Evolutionary conservation across 2,329 filamentous ascomycete species (phyloP).

Genomic region (Cylindrodendrum hubeiense): DNA sequence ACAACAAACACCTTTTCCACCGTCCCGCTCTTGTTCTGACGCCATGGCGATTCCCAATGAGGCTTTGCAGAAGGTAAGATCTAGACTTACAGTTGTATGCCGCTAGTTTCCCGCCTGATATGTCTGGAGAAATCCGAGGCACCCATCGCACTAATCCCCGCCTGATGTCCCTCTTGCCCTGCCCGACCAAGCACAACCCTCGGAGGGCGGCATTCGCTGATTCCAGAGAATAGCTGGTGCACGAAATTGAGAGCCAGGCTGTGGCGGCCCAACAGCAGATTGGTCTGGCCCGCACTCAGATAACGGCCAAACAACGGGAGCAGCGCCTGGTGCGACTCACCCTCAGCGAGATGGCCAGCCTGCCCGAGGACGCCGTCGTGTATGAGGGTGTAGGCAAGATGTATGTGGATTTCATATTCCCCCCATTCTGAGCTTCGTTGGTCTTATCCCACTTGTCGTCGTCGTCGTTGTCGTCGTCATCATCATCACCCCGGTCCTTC

Average conservation of each 20-base stretch:
- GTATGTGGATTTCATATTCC: slow-evolving; percentile 63
- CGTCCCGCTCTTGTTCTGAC: slow-evolving; percentile 18
- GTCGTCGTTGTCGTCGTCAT: no score
- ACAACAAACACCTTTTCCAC: neutral
- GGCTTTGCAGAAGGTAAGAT: slow-evolving; percentile 87
- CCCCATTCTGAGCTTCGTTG: neutral
- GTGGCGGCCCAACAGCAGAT: slow-evolving; percentile 93
- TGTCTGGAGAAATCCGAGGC: neutral
- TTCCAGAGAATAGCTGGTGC: slow-evolving; percentile 74
- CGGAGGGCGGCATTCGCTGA: neutral
- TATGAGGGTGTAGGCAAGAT: slow-evolving; percentile 99
- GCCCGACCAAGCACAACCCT: neutral
- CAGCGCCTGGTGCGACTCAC: slow-evolving; percentile 91
- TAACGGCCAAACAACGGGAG: slow-evolving; percentile 87
- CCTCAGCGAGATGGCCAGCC: slow-evolving; percentile 80
- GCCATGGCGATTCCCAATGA: slow-evolving; percentile 95
- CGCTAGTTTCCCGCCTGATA: no score
- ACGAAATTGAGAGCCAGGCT: slow-evolving; percentile 94
- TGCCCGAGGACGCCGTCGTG: slow-evolving; percentile 81
- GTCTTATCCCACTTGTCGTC: neutral
- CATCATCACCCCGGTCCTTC: neutral
- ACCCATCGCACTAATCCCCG: neutral
- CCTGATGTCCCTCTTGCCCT: neutral
- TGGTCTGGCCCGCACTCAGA: slow-evolving; percentile 84
- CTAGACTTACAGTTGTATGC: neutral